Percentiles rank a stretch among this genome's conserved stretches.
Evolutionary conservation across 495 filamentous ascomycete genomes (phyloP).

Genomic region (Viridothelium virens): DNA sequence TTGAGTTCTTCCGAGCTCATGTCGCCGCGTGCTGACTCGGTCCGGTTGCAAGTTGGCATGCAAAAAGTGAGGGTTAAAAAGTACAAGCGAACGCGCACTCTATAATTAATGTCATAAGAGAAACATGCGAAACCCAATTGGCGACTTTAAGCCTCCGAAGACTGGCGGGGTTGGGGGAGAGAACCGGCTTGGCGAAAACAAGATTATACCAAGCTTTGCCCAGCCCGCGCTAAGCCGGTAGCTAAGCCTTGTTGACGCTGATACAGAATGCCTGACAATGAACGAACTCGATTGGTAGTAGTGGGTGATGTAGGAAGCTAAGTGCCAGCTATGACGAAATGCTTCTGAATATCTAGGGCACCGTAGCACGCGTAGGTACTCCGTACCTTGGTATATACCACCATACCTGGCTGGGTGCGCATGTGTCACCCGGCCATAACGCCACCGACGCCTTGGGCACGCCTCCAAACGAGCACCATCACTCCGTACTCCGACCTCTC

Average conservation of each 20-base stretch:
- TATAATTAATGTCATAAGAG: too few relatives aligned
- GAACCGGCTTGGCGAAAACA: background rate
- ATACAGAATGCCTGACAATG: background rate
- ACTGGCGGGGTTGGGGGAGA: background rate
- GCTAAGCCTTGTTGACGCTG: background rate
- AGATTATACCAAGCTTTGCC: slow-evolving; percentile 10
- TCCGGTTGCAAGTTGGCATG: background rate
- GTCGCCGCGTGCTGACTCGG: background rate
- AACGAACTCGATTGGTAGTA: too few relatives aligned
- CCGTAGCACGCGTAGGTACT: too few relatives aligned
- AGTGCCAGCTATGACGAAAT: too few relatives aligned
- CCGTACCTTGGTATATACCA: too few relatives aligned
- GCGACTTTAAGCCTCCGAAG: background rate
- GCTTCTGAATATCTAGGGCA: too few relatives aligned
- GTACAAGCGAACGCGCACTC: background rate
- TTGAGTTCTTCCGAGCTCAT: slow-evolving; percentile 1
- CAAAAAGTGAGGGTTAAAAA: background rate
- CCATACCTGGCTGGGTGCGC: too few relatives aligned
- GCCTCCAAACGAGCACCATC: too few relatives aligned
- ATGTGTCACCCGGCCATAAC: too few relatives aligned
- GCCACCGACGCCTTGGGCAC: too few relatives aligned
- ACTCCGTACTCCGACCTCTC: too few relatives aligned
- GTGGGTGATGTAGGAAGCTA: too few relatives aligned
- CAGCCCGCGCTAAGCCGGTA: background rate
- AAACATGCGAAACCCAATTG: background rate